Percentiles rank a stretch among this genome's conserved stretches.
phyloP scores from a whole-genome alignment of 768 basidiomycete species.

The Dioszegia hungarica region DNA sequence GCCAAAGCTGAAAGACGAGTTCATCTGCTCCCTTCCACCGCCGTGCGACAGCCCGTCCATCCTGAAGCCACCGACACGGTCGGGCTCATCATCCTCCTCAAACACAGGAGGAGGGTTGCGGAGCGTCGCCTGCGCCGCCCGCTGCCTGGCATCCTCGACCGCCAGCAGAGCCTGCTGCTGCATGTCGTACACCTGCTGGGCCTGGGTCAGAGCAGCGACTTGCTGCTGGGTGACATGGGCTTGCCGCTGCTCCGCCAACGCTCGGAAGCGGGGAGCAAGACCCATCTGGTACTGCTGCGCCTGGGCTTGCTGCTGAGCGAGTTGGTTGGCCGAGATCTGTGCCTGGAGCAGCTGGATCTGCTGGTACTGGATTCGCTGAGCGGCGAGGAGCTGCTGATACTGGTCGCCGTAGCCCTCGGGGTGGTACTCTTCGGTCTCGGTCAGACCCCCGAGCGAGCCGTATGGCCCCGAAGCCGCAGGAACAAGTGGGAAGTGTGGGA shows the following conservation, averaged over 20 bases:
- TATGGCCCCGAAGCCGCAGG: not conserved
- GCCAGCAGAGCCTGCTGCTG: conserved; percentile 32
- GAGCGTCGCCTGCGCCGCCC: conserved; percentile 23
- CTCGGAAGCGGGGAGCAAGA: conserved; percentile 78
- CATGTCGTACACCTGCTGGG: conserved; percentile 34
- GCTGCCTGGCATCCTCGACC: conserved; percentile 14
- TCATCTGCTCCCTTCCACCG: conserved; percentile 82
- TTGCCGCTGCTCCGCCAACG: conserved; percentile 58
- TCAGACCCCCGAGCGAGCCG: not conserved
- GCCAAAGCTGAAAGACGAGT: conserved; percentile 89
- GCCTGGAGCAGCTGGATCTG: conserved; percentile 54
- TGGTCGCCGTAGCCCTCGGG: conserved; percentile 22
- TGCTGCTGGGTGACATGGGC: conserved; percentile 32
- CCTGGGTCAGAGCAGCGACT: conserved; percentile 55
- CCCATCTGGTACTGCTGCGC: conserved; percentile 42
- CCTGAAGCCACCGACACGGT: conserved; percentile 10
- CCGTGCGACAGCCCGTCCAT: conserved; percentile 20
- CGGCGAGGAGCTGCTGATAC: conserved; percentile 34
- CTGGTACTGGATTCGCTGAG: conserved; percentile 38
- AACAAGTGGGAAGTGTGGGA: conserved; percentile 6
- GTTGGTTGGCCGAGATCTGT: conserved; percentile 57
- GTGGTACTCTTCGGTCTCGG: conserved; percentile 8
- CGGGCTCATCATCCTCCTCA: conserved; percentile 41
- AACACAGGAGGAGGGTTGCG: conserved; percentile 37
- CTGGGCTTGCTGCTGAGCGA: conserved; percentile 63